Percentiles rank a stretch among this genome's conserved stretches.
phyloP scores from a whole-genome alignment of 108 stramenopile species.

The Discostella stelligeroides region DNA sequence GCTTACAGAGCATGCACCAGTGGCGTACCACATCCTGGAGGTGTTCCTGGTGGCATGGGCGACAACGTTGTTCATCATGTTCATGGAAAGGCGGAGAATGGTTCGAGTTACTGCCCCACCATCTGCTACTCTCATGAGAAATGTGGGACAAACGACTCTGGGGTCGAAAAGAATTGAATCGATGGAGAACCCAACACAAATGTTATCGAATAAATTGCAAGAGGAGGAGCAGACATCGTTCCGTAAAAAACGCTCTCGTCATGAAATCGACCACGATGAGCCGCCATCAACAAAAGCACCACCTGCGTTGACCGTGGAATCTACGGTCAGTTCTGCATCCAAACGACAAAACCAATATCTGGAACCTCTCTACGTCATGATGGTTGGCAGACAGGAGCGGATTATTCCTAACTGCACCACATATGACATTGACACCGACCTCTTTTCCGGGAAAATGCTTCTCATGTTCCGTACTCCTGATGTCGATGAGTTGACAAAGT shows the following conservation, averaged over 20 bases:
- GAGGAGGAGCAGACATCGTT: neutral
- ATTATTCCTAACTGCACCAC: slow-evolving; percentile 49
- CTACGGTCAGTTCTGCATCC: neutral
- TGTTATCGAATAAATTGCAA: neutral
- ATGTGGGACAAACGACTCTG: neutral
- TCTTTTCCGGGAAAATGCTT: slow-evolving; percentile 80
- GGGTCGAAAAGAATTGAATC: neutral
- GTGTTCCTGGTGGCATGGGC: slow-evolving; percentile 61
- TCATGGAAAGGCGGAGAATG: neutral
- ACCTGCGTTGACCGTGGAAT: neutral
- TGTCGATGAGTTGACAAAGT: slow-evolving; percentile 57
- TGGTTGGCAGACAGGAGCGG: slow-evolving; percentile 42
- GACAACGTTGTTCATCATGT: slow-evolving; percentile 62
- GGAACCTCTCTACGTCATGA: slow-evolving; percentile 44
- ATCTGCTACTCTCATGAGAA: neutral
- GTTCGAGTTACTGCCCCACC: neutral
- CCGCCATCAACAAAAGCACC: neutral
- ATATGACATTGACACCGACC: slow-evolving; percentile 72
- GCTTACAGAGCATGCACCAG: slow-evolving; percentile 4
- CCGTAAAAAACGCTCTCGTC: neutral
- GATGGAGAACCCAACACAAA: neutral
- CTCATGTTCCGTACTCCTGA: slow-evolving; percentile 88
- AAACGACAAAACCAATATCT: slow-evolving; percentile 36
- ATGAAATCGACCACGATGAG: neutral
- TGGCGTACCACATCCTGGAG: slow-evolving; percentile 36